Evolutionary conservation across 2,329 filamentous ascomycete genomes (phyloP).

Genomic region (Talaromyces sp.): DNA sequence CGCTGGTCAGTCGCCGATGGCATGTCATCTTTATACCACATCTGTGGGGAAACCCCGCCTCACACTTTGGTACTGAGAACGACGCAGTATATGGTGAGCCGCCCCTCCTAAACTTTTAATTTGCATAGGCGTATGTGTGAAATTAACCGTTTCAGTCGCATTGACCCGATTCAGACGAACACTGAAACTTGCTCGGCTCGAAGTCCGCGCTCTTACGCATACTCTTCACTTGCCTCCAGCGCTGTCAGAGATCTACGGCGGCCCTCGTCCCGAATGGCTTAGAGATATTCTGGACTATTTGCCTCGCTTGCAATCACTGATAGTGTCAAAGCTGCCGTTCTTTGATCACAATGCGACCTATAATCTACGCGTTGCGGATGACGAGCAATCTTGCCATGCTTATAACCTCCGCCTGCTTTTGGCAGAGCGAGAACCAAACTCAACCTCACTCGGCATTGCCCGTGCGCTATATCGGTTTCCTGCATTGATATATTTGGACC

Average conservation of each 20-base stretch:
- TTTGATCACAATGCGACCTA: slow-evolving; percentile 56
- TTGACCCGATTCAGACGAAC: slow-evolving; percentile 55
- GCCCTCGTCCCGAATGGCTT: slow-evolving; percentile 54
- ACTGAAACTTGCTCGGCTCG: slow-evolving; percentile 47
- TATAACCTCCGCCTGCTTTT: slow-evolving; percentile 52
- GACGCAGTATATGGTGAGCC: slow-evolving; percentile 51
- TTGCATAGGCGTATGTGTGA: neutral
- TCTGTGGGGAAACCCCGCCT: slow-evolving; percentile 58
- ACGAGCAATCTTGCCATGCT: slow-evolving; percentile 3
- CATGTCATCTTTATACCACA: slow-evolving; percentile 53
- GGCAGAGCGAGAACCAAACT: slow-evolving; percentile 52
- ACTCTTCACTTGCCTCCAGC: slow-evolving; percentile 57
- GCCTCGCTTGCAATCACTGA: slow-evolving; percentile 53
- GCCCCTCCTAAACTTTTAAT: neutral
- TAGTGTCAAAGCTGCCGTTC: slow-evolving; percentile 54
- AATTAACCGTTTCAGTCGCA: slow-evolving; percentile 38
- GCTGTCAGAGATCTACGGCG: slow-evolving; percentile 55
- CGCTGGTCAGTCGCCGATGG: slow-evolving; percentile 53
- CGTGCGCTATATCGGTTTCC: slow-evolving; percentile 49
- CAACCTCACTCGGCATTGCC: slow-evolving; percentile 50
- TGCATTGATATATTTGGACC: slow-evolving; percentile 51
- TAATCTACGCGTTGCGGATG: slow-evolving; percentile 35
- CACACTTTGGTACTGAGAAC: slow-evolving; percentile 55
- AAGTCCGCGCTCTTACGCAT: slow-evolving; percentile 52
- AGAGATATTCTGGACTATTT: slow-evolving; percentile 53